phyloP scores from a whole-genome alignment of 208 protist genomes.

The Acanthamoeba royreba region DNA sequence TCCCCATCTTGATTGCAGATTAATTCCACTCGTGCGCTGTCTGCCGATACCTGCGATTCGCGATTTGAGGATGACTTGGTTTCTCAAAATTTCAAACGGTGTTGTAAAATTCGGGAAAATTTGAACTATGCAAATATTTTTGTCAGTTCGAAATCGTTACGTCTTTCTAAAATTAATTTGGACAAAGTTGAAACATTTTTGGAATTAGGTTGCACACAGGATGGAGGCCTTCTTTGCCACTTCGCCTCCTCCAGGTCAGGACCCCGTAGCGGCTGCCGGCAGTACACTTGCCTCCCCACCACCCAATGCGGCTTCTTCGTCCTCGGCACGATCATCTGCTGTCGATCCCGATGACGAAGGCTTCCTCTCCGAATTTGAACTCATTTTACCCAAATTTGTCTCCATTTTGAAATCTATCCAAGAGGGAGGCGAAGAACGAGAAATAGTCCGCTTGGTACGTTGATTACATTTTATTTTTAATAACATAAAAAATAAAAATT shows the following conservation, averaged over 20 bases:
- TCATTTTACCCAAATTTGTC: neutral
- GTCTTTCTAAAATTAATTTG: too few species aligned
- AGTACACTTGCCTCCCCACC: too few species aligned
- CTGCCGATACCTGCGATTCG: too few species aligned
- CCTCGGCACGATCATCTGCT: neutral
- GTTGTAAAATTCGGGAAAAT: neutral
- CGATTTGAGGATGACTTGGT: too few species aligned
- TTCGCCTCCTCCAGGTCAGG: neutral
- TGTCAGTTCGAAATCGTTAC: too few species aligned
- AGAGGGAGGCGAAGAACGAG: neutral
- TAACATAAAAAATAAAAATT: too few species aligned
- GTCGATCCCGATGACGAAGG: neutral
- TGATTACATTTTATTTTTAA: too few species aligned
- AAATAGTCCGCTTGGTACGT: neutral
- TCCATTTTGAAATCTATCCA: slow-evolving; percentile 12
- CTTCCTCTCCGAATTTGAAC: neutral
- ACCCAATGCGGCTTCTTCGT: neutral
- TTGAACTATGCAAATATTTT: too few species aligned
- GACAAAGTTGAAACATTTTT: too few species aligned
- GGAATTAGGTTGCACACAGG: too few species aligned
- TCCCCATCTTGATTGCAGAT: slow-evolving; percentile 84
- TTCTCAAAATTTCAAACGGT: neutral
- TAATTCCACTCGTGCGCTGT: neutral
- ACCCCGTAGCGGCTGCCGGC: neutral
- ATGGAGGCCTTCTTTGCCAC: neutral